A percentile compares a stretch with the other conserved stretches of the same genome.
Evolutionary conservation across 805 yeast genomes (phyloP).

Genomic region (Ogataea methylovora): DNA sequence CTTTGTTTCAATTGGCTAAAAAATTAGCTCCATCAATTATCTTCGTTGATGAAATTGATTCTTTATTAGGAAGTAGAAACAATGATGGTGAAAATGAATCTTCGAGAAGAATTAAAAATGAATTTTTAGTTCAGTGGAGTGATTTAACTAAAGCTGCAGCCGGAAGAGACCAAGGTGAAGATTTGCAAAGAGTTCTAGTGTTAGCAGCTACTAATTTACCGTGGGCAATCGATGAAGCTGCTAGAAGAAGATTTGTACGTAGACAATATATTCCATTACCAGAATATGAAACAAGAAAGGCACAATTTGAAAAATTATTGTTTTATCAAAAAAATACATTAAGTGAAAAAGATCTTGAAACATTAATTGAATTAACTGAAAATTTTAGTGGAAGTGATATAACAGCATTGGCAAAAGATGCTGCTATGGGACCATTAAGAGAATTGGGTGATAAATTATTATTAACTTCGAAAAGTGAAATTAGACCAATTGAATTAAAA

Average conservation of each 20-base stretch:
- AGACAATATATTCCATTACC: constrained; percentile 93
- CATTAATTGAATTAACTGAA: constrained; percentile 58
- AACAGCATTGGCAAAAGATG: constrained; percentile 90
- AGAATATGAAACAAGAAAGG: constrained; percentile 70
- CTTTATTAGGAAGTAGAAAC: constrained; percentile 70
- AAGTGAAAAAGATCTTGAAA: constrained; percentile 51
- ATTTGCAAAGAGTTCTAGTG: constrained; percentile 68
- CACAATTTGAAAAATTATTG: constrained; percentile 62
- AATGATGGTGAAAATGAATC: constrained; percentile 76
- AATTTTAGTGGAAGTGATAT: constrained; percentile 85
- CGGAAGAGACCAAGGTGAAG: constrained; percentile 49
- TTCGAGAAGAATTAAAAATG: constrained; percentile 83
- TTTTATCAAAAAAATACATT: constrained; percentile 67
- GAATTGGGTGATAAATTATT: constrained; percentile 81
- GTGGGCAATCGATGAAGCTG: constrained; percentile 97
- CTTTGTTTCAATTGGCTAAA: constrained; percentile 77
- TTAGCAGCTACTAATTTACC: constrained; percentile 95
- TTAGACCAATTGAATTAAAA: constrained; percentile 62
- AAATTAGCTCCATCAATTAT: constrained; percentile 88
- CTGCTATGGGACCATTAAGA: constrained; percentile 96
- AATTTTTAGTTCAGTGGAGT: constrained; percentile 92
- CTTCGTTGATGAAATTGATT: constrained; percentile 94
- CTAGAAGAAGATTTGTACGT: constrained; percentile 85
- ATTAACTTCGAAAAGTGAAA: constrained; percentile 59
- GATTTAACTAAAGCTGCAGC: constrained; percentile 84